phyloP scores from a whole-genome alignment of 2,329 filamentous ascomycete species.

The Westerdykella aurantiaca region DNA sequence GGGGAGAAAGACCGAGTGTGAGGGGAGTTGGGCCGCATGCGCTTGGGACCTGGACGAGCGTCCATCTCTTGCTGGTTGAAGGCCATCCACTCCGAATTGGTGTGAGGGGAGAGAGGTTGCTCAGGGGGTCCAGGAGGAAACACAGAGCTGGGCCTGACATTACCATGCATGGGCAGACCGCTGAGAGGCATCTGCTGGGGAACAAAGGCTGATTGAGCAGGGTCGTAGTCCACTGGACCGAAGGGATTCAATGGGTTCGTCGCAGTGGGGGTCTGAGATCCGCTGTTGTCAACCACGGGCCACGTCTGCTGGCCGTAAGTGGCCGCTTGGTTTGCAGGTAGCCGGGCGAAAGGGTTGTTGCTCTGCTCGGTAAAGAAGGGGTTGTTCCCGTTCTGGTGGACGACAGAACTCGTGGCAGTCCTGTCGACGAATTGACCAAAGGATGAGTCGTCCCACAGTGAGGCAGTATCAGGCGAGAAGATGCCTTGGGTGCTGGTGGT shows the following conservation, averaged over 20 bases:
- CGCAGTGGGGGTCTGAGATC: constrained; percentile 67
- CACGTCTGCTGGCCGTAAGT: constrained; percentile 51
- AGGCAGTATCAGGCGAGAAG: constrained; percentile 47
- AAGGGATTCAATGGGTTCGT: constrained; percentile 66
- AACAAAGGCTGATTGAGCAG: constrained; percentile 40
- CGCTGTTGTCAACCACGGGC: constrained; percentile 59
- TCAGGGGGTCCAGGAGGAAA: constrained; percentile 42
- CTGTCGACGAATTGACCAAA: constrained; percentile 36
- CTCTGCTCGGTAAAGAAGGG: constrained; percentile 42
- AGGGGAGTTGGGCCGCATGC: constrained; percentile 61
- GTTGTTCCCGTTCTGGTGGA: constrained; percentile 41
- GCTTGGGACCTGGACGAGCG: constrained; percentile 45
- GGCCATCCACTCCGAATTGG: constrained; percentile 54
- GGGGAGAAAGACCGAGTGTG: constrained; percentile 67
- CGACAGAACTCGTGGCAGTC: constrained; percentile 32
- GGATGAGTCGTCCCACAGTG: constrained; percentile 45
- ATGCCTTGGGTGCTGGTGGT: constrained; percentile 45
- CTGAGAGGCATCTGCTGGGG: constrained; percentile 37
- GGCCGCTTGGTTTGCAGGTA: constrained; percentile 46
- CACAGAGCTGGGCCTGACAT: constrained; percentile 45
- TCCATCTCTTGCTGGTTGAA: constrained; percentile 49
- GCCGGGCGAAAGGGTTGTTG: constrained; percentile 59
- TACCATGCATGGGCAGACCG: constrained; percentile 33
- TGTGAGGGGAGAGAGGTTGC: constrained; percentile 56
- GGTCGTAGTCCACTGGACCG: constrained; percentile 46